These are phyloP conservation scores for Gonium pectorale DNA, from an alignment of 139 green algal genomes.

Conservation along the genomic window DNA sequence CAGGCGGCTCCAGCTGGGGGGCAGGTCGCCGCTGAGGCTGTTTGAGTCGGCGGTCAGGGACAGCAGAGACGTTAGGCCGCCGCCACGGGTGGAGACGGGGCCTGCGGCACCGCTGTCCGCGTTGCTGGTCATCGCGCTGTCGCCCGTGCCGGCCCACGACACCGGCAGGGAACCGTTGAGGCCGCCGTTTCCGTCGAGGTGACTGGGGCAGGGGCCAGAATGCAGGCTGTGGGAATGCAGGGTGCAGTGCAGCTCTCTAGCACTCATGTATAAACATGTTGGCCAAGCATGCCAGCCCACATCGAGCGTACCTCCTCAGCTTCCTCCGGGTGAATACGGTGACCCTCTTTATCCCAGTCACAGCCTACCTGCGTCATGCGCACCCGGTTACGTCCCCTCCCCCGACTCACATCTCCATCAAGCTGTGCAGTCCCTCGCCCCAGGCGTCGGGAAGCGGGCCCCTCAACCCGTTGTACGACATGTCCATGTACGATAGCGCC, in stretches of 20 bases:
- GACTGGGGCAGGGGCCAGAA: too few species aligned
- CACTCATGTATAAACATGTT: too few species aligned
- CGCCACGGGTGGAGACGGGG: too few species aligned
- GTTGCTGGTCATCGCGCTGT: background rate
- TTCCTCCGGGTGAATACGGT: too few species aligned
- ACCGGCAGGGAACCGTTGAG: slow-evolving; percentile 22
- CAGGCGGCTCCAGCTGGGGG: slow-evolving; percentile 2
- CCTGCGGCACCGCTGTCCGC: background rate
- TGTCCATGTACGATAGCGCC: background rate
- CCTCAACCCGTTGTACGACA: slow-evolving; percentile 17
- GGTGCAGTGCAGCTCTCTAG: too few species aligned
- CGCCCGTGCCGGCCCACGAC: background rate
- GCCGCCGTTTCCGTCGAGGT: background rate
- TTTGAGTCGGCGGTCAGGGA: slow-evolving; percentile 11
- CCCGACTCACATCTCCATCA: background rate
- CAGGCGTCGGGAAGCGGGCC: background rate
- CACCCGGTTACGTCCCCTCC: too few species aligned
- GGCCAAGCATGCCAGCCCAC: too few species aligned
- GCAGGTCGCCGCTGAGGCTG: slow-evolving; percentile 8
- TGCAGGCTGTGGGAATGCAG: background rate
- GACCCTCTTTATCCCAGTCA: too few species aligned
- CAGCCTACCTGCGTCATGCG: too few species aligned
- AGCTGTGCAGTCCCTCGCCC: background rate
- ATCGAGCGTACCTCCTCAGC: too few species aligned
- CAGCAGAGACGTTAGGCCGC: background rate